Percentiles rank a stretch among this genome's conserved stretches.
Conservation (phyloP, 2,329 filamentous ascomycete genomes). For the Diaporthe caulivora region DNA sequence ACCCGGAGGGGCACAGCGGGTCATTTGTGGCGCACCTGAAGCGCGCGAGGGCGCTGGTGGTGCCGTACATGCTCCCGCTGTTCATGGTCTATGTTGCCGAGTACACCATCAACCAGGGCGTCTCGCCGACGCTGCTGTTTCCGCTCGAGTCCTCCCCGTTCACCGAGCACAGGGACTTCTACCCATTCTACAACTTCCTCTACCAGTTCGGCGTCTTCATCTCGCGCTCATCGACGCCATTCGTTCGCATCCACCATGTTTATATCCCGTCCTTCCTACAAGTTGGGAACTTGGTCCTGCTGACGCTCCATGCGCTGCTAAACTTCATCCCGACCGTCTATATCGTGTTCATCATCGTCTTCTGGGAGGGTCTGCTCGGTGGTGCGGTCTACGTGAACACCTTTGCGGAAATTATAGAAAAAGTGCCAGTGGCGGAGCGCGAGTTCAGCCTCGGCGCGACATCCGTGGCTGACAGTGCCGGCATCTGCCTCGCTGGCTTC, state of each 20-base stretch:
- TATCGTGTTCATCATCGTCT: conserved; percentile 84
- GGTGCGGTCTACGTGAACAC: conserved; percentile 96
- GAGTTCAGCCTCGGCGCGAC: conserved; percentile 94
- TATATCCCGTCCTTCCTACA: conserved; percentile 89
- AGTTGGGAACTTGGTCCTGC: conserved; percentile 78
- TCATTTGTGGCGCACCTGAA: conserved; percentile 66
- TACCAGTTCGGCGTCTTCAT: conserved; percentile 97
- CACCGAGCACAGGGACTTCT: conserved; percentile 84
- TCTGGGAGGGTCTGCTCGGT: conserved; percentile 94
- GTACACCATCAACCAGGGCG: conserved; percentile 97
- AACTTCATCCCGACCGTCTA: conserved; percentile 89
- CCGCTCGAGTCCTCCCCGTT: conserved; percentile 84
- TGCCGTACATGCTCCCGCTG: conserved; percentile 89
- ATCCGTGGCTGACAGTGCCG: conserved; percentile 90
- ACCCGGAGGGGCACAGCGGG: conserved; percentile 45
- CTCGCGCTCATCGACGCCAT: conserved; percentile 90
- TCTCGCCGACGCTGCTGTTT: conserved; percentile 90
- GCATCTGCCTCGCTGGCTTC: conserved; percentile 90
- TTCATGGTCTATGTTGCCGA: conserved; percentile 94
- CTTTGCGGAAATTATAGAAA: conserved; percentile 93
- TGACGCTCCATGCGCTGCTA: conserved; percentile 82
- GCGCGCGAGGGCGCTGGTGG: conserved; percentile 77
- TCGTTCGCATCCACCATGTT: conserved; percentile 82
- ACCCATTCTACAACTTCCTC: conserved; percentile 93
- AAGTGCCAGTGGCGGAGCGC: conserved; percentile 79